phyloP scores from a whole-genome alignment of 1,284 basidiomycete species.

The Butyriboletus appendiculatus region DNA sequence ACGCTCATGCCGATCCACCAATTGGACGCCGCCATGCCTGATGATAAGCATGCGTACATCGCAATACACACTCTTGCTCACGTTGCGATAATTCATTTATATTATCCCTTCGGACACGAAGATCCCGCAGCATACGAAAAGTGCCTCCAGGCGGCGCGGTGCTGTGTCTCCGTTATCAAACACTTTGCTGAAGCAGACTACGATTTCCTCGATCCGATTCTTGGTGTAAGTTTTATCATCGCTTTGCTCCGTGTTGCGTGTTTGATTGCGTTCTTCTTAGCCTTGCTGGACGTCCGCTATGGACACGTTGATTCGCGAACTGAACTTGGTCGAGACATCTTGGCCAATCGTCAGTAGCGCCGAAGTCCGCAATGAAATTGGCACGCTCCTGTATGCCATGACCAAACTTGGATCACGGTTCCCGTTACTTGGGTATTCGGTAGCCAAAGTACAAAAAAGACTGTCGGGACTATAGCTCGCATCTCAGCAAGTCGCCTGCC shows the following conservation, averaged over 20 bases:
- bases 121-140: conserved; percentile 64
- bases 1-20: conserved; percentile 66
- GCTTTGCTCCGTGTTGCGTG: conserved; percentile 1
- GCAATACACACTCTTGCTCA: conserved; percentile 66
- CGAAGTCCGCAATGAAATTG: conserved; percentile 61
- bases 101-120: conserved; percentile 60
- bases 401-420: conserved; percentile 57
- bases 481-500: conserved; percentile 4
- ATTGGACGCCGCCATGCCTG: conserved; percentile 53
- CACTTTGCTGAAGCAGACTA: conserved; percentile 64
- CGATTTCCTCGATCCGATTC: conserved; percentile 69
- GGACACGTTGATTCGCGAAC: conserved; percentile 63
- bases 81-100: conserved; percentile 66
- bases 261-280: conserved; percentile 37
- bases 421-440: conserved; percentile 58
- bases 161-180: conserved; percentile 58
- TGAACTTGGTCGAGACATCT: conserved; percentile 54
- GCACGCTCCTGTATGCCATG: conserved; percentile 62
- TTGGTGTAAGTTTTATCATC: conserved; percentile 54
- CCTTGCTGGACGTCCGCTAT: conserved; percentile 70
- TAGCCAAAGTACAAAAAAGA: conserved; percentile 44
- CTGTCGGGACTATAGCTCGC: conserved; percentile 39
- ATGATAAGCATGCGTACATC: conserved; percentile 61
- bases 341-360: conserved; percentile 59
- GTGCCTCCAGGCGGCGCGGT: conserved; percentile 59